A percentile compares a stretch with the other conserved stretches of the same genome.
These are phyloP conservation scores for Speleostelium caveatum DNA, from an alignment of 78 protist species.

Conservation along the genomic window DNA sequence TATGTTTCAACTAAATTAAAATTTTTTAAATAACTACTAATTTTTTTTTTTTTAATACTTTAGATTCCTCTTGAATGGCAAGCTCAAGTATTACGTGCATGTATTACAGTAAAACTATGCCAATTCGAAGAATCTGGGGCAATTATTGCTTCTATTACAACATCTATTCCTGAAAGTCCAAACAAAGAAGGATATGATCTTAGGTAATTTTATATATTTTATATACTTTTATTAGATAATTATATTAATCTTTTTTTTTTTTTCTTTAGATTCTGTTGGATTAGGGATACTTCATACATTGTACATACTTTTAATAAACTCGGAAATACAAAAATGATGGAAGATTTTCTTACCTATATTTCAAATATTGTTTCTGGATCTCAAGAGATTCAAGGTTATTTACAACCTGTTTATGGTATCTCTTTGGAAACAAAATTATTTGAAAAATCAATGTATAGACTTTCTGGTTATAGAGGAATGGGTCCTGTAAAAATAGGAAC, in stretches of 20 bases:
- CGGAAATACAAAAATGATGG: slow-evolving; percentile 83
- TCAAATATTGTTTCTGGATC: slow-evolving; percentile 81
- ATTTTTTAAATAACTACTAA: not conserved
- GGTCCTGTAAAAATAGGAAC: slow-evolving; percentile 86
- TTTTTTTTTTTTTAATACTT: not conserved
- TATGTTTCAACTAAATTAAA: slow-evolving; percentile 22
- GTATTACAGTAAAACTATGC: slow-evolving; percentile 82
- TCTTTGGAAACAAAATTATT: slow-evolving; percentile 72
- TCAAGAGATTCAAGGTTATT: slow-evolving; percentile 38
- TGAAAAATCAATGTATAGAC: slow-evolving; percentile 75
- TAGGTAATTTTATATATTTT: not conserved
- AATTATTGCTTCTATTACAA: slow-evolving; percentile 79
- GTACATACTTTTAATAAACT: slow-evolving; percentile 69
- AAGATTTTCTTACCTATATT: slow-evolving; percentile 74
- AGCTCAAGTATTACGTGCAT: slow-evolving; percentile 79
- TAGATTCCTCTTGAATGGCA: slow-evolving; percentile 87
- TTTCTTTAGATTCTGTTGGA: slow-evolving; percentile 72
- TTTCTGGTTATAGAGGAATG: slow-evolving; percentile 84
- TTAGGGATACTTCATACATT: slow-evolving; percentile 64
- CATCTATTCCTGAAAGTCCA: slow-evolving; percentile 79
- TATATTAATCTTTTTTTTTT: not conserved
- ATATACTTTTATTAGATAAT: not conserved
- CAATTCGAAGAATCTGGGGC: slow-evolving; percentile 85
- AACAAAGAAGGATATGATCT: slow-evolving; percentile 59
- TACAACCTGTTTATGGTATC: slow-evolving; percentile 85